Evolutionary conservation across 139 green algal genomes (phyloP).

Genomic region (Raphidocelis subcapitata): DNA sequence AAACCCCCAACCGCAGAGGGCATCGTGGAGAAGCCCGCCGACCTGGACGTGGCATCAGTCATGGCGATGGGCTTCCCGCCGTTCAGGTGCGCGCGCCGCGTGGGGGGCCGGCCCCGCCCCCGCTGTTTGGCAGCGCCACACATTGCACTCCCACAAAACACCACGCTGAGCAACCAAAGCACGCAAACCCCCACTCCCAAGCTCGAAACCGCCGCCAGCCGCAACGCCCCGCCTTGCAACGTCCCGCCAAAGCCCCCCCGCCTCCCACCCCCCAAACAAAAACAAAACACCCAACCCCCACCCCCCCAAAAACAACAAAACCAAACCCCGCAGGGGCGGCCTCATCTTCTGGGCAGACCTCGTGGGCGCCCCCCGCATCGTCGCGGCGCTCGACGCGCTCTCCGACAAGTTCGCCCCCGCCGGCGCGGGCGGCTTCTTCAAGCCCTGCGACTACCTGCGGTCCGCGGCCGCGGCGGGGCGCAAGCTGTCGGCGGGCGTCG

Average conservation of each 20-base stretch:
- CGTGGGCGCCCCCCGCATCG: slow-evolving; percentile 62
- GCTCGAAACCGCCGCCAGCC: too few relatives aligned
- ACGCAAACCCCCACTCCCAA: too few relatives aligned
- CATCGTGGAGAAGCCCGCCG: slow-evolving; percentile 94
- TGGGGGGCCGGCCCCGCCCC: not conserved
- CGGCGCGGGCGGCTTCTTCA: slow-evolving; percentile 77
- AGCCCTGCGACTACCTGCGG: slow-evolving; percentile 83
- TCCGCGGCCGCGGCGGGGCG: slow-evolving; percentile 42
- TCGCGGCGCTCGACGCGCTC: slow-evolving; percentile 46
- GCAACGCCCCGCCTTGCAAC: too few relatives aligned
- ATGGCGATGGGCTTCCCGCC: slow-evolving; percentile 97
- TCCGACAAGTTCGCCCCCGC: slow-evolving; percentile 38
- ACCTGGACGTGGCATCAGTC: slow-evolving; percentile 96
- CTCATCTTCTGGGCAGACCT: slow-evolving; percentile 93
- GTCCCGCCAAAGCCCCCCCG: too few relatives aligned
- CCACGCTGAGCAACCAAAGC: too few relatives aligned
- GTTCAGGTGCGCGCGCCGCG: slow-evolving; percentile 33
- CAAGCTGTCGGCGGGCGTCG: slow-evolving; percentile 49
- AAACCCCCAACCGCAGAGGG: too few relatives aligned
- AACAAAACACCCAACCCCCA: not conserved
- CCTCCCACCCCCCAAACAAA: not conserved
- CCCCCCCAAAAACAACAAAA: not conserved
- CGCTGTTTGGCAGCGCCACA: too few relatives aligned
- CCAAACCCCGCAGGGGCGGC: slow-evolving; percentile 66
- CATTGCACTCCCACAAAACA: too few relatives aligned